These are phyloP conservation scores for Selenicereus undatus DNA, from an alignment of 148 eudicot genomes.

Conservation along the genomic window DNA sequence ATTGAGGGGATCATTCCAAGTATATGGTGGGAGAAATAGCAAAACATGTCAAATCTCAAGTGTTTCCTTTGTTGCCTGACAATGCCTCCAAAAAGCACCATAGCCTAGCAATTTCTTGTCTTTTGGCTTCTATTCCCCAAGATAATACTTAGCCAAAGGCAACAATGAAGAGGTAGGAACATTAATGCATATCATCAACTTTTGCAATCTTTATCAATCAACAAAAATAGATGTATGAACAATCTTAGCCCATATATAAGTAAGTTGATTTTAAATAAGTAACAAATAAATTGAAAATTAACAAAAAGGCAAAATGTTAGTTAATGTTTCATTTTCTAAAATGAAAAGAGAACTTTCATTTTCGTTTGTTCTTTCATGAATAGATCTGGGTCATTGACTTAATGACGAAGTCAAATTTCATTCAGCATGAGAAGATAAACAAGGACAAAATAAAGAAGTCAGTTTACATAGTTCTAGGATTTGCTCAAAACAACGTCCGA, in stretches of 20 bases:
- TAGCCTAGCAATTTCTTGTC: constrained; percentile 13
- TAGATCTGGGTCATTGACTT: too few relatives aligned
- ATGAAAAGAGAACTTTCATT: too few relatives aligned
- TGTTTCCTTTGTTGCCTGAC: constrained; percentile 21
- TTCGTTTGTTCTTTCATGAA: too few relatives aligned
- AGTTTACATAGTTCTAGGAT: too few relatives aligned
- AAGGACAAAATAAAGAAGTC: too few relatives aligned
- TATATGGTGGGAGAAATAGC: background rate
- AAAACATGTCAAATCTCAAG: constrained; percentile 6
- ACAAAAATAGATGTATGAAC: background rate
- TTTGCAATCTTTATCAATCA: background rate
- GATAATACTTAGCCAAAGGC: constrained; percentile 1
- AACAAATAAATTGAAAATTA: background rate
- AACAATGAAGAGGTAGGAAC: background rate
- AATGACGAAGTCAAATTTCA: too few relatives aligned
- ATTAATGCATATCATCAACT: background rate
- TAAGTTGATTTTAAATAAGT: background rate
- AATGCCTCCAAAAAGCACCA: background rate
- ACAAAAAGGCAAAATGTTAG: background rate
- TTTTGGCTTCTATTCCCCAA: background rate
- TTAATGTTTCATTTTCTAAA: too few relatives aligned
- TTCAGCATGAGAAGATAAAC: too few relatives aligned
- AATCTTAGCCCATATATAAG: background rate
- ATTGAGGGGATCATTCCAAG: background rate
- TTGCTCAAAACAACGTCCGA: too few relatives aligned